phyloP scores from a whole-genome alignment of 169 alveolate genomes.

The Theileria annulata region DNA sequence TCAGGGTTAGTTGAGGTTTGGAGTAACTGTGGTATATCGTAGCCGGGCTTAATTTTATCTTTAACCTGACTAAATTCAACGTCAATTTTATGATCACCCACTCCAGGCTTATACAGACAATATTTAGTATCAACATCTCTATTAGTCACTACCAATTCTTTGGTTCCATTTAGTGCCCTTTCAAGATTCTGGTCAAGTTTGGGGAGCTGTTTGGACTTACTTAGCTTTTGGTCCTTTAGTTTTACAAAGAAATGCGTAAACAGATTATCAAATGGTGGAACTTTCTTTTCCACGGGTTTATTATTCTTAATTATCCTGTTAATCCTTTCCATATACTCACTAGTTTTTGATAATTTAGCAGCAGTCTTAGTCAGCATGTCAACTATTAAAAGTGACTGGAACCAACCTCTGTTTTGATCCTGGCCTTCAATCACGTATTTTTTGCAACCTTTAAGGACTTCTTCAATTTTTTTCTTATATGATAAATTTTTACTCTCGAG shows the following conservation, averaged over 20 bases:
- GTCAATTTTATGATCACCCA: not conserved
- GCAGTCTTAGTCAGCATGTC: conserved; percentile 16
- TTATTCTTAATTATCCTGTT: not conserved
- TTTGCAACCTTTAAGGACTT: not conserved
- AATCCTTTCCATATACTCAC: conserved; percentile 44
- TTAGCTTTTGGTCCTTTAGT: conserved; percentile 34
- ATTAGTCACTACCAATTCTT: not conserved
- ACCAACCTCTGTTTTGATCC: conserved; percentile 87
- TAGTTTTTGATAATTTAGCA: conserved; percentile 11
- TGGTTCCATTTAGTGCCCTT: not conserved
- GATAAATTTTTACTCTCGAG: not conserved
- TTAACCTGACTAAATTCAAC: not conserved
- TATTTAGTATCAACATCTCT: not conserved
- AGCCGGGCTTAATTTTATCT: not conserved
- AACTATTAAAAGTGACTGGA: conserved; percentile 72
- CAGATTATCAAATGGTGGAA: conserved; percentile 25
- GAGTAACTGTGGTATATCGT: not conserved
- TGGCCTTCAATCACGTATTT: conserved; percentile 77
- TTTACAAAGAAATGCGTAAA: conserved; percentile 62
- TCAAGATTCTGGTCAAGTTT: not conserved
- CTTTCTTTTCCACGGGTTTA: conserved; percentile 6
- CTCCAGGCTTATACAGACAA: not conserved
- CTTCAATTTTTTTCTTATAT: not conserved
- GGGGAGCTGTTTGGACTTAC: conserved; percentile 29
- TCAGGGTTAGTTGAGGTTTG: not conserved